phyloP scores from a whole-genome alignment of 805 yeast species.

The Candida methanosorbosa region DNA sequence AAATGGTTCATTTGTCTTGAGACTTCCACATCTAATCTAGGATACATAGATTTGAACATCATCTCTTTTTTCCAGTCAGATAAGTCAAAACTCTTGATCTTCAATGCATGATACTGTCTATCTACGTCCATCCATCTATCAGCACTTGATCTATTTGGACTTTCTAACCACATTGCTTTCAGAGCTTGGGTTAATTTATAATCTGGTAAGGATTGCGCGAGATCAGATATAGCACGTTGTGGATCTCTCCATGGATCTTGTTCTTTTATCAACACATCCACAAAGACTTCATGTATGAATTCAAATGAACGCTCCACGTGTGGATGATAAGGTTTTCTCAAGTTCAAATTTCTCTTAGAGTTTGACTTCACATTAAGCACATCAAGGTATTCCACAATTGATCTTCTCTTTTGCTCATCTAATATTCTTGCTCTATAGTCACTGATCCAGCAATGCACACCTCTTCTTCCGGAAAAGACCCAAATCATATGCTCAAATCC shows the following conservation, averaged over 20 bases:
- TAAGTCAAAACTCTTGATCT: constrained; percentile 30
- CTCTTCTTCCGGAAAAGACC: constrained; percentile 98
- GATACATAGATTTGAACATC: constrained; percentile 74
- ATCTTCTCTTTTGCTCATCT: constrained; percentile 65
- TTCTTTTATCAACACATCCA: constrained; percentile 57
- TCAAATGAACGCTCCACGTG: constrained; percentile 71
- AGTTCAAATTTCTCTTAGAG: constrained; percentile 34
- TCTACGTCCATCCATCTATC: constrained; percentile 79
- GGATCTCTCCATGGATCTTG: constrained; percentile 81
- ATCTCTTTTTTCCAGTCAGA: constrained; percentile 72
- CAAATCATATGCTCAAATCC: constrained; percentile 82
- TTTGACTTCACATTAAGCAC: constrained; percentile 50
- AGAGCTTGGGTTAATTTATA: constrained; percentile 44
- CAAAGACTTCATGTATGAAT: constrained; percentile 53
- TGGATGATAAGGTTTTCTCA: constrained; percentile 85
- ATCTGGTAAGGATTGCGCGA: constrained; percentile 59
- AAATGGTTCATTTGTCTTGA: constrained; percentile 85
- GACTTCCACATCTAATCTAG: constrained; percentile 89
- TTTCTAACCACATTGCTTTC: constrained; percentile 47
- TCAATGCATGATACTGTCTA: constrained; percentile 31
- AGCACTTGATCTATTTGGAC: constrained; percentile 43
- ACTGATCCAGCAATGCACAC: constrained; percentile 98
- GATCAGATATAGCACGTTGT: constrained; percentile 43
- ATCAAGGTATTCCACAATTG: constrained; percentile 79
- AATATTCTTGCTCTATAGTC: constrained; percentile 72